Conservation (phyloP, 1,139 yeast genomes). For the Geotrichum macrosporum region DNA sequence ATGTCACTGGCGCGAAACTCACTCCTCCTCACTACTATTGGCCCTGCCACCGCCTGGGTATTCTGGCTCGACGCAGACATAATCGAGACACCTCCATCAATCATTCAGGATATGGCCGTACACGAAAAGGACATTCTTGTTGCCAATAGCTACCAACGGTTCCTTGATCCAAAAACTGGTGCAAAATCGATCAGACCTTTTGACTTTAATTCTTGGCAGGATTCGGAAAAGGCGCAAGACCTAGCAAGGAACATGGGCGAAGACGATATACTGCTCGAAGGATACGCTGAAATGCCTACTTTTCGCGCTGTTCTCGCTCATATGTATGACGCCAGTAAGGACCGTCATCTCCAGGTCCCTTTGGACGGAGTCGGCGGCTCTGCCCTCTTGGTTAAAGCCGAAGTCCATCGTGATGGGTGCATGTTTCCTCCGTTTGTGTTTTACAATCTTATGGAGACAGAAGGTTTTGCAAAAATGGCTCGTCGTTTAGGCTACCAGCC, state of each 20-base stretch:
- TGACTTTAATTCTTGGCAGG: conserved; percentile 96
- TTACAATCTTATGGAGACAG: conserved; percentile 93
- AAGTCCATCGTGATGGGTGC: conserved; percentile 97
- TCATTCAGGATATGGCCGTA: conserved; percentile 80
- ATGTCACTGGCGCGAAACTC: conserved; percentile 96
- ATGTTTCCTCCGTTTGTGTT: conserved; percentile 99
- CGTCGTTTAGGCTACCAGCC: conserved; percentile 88
- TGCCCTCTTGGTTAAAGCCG: conserved; percentile 90
- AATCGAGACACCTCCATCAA: conserved; percentile 74
- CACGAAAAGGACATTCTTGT: conserved; percentile 85
- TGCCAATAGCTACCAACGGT: conserved; percentile 91
- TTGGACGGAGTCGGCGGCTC: conserved; percentile 97
- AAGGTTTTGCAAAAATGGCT: conserved; percentile 98
- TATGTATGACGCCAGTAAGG: conserved; percentile 64
- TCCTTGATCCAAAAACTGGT: conserved; percentile 50
- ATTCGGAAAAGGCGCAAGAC: conserved; percentile 76
- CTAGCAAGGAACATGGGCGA: conserved; percentile 68
- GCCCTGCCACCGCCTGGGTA: conserved; percentile 90
- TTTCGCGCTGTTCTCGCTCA: conserved; percentile 95
- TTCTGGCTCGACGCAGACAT: conserved; percentile 95
- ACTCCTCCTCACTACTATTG: conserved; percentile 77
- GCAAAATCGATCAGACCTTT: conserved; percentile 78
- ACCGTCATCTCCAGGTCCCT: conserved; percentile 60
- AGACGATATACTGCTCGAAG: conserved; percentile 87
- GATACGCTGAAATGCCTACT: conserved; percentile 88